A percentile compares a stretch with the other conserved stretches of the same genome.
These are phyloP conservation scores for Porpolomopsis calyptriformis DNA, from an alignment of 768 basidiomycete genomes.

Conservation along the genomic window DNA sequence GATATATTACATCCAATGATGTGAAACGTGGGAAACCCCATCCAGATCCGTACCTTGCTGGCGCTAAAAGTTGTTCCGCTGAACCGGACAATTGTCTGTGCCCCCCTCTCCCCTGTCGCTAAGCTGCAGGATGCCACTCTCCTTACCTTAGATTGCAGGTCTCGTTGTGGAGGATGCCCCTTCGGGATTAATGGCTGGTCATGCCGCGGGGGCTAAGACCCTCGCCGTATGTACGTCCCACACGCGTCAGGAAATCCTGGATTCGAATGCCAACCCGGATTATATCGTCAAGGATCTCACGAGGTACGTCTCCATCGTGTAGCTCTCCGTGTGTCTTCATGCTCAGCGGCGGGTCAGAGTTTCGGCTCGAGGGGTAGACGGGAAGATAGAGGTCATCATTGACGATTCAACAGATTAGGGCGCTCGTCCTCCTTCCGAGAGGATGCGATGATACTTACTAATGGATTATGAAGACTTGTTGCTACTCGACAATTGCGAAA, in stretches of 20 bases:
- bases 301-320: slow-evolving; percentile 31
- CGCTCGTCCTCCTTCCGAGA: too few relatives aligned
- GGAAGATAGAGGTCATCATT: slow-evolving; percentile 37
- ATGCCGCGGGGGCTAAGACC: slow-evolving; percentile 62
- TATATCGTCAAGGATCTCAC: slow-evolving; percentile 62
- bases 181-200: slow-evolving; percentile 66
- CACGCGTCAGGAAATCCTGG: slow-evolving; percentile 38
- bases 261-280: slow-evolving; percentile 46
- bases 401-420: slow-evolving; percentile 20
- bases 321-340: background rate
- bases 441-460: too few relatives aligned
- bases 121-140: background rate
- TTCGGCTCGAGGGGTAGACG: slow-evolving; percentile 33
- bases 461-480: too few relatives aligned
- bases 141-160: slow-evolving; percentile 30
- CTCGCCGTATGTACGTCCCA: slow-evolving; percentile 84
- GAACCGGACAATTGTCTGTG: slow-evolving; percentile 47
- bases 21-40: slow-evolving; percentile 73
- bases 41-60: slow-evolving; percentile 78
- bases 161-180: slow-evolving; percentile 88
- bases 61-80: slow-evolving; percentile 50
- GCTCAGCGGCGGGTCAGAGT: slow-evolving; percentile 25
- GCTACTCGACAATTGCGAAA: too few relatives aligned
- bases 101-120: too few relatives aligned
- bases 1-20: slow-evolving; percentile 66